Evolutionary conservation across 1,284 basidiomycete genomes (phyloP), one percentile per base, ranked within the genome.

Genomic region (Phellinidium pouzarii): DNA sequence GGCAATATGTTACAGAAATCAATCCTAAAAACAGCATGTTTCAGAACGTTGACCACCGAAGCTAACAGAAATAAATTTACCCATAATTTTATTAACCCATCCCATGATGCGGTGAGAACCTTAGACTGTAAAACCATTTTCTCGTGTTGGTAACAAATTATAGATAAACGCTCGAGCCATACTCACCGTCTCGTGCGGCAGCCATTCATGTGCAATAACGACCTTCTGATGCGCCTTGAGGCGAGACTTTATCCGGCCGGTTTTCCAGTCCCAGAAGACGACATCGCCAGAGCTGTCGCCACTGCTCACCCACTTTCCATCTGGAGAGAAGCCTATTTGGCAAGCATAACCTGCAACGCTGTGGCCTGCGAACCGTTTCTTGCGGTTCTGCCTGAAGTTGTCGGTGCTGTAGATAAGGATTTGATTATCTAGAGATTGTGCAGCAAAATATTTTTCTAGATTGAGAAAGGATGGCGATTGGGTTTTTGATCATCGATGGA

Each of bases 181-280:
- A 80, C 91, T 71, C 66, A 94, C 94, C 54, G 90, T 86, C 68
- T 99, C 96, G 67, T 99, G 94, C 49, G 95, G 95, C 60, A 99
- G 71, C 96, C 96, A 99, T 62, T 90, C 91, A 65, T 99, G 96
- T 41, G 91, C 82, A 62, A 99, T 96, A 46, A 99, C 90, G 7
- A 97, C 95, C 71, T 98, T 92, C 38, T 80, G 84, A 68, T 99
- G 96, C 4, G 91, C 91, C 55, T 84, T 81, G 54, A 99, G 70
- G 43, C 93, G 75, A 58, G 91, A 94, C 68, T 93, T 88, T 66
- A 99, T 91, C 59, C 89, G 82, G 3, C 92, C 89, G n/a, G 85
- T 93, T 73, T 98, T 99, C 92, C 93, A 99, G 70, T 99, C 96
- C 96, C 95, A 99, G 69, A 98, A 96, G 12, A 98, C 91, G 42